Evolutionary conservation across 1,139 yeast species (phyloP).

Genomic region (Casaregolazyma suthepensis): DNA sequence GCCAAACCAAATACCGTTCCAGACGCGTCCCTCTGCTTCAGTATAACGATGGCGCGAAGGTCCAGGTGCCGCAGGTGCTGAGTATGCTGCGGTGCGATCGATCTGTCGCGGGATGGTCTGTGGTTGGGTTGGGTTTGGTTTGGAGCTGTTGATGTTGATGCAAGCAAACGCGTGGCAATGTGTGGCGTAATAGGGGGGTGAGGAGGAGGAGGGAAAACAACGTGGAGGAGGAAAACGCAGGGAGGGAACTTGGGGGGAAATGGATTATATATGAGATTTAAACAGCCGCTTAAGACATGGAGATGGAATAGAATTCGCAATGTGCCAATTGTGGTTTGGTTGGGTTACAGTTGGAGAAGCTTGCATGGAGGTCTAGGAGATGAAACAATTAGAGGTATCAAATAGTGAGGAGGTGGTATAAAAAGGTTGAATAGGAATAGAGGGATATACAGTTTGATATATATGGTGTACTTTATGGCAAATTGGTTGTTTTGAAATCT

Average conservation of each 20-base stretch:
- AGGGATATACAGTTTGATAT: background rate
- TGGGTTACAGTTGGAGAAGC: background rate
- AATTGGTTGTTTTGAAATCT: background rate
- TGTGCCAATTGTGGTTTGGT: background rate
- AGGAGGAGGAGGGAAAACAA: background rate
- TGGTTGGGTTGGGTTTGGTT: background rate
- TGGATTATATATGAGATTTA: background rate
- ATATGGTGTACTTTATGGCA: background rate
- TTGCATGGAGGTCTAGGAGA: background rate
- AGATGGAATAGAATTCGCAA: background rate
- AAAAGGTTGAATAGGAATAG: background rate
- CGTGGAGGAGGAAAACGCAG: background rate
- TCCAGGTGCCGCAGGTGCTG: background rate
- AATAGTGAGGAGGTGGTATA: background rate
- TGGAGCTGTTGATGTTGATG: background rate
- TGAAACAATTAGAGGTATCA: background rate
- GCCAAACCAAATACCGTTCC: background rate
- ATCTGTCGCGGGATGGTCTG: background rate
- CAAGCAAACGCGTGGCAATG: background rate
- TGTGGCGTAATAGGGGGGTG: background rate
- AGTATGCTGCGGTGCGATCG: background rate
- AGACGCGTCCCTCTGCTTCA: background rate
- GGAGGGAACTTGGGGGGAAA: no score
- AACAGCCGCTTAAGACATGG: background rate
- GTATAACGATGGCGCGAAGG: background rate